Percentiles rank a stretch among this genome's conserved stretches.
Conservation (phyloP, 1,139 yeast genomes). For the Saccharomycopsis crataegensis region DNA sequence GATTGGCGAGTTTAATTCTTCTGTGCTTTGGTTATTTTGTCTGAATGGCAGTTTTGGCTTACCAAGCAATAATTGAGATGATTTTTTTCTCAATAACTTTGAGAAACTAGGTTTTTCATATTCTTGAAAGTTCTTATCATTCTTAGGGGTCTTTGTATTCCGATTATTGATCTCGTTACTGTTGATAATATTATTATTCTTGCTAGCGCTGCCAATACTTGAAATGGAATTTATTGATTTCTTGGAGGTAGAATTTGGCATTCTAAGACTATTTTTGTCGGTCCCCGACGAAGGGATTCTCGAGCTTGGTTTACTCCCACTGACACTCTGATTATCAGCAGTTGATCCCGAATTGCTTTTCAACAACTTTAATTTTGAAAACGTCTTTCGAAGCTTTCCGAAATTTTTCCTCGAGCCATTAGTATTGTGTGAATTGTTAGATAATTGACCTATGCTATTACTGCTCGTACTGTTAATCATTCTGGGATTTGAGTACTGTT, state of each 20-base stretch:
- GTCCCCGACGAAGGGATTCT: slow-evolving; percentile 8
- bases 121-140: background rate
- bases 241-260: slow-evolving; percentile 9
- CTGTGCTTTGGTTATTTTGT: slow-evolving; percentile 9
- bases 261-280: background rate
- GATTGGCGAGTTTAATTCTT: slow-evolving; percentile 16
- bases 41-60: slow-evolving; percentile 12
- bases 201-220: slow-evolving; percentile 5
- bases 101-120: slow-evolving; percentile 18
- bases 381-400: slow-evolving; percentile 16
- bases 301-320: slow-evolving; percentile 1
- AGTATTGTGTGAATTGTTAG: slow-evolving; percentile 9
- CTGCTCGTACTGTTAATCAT: slow-evolving; percentile 16
- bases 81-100: slow-evolving; percentile 16
- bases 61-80: slow-evolving; percentile 17
- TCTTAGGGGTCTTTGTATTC: background rate
- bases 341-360: slow-evolving; percentile 11
- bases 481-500: background rate
- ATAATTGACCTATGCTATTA: slow-evolving; percentile 11
- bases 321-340: background rate
- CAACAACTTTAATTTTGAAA: slow-evolving; percentile 14
- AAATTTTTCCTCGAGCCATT: slow-evolving; percentile 15
- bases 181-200: background rate
- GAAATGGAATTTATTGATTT: slow-evolving; percentile 12
- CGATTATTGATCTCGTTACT: background rate